phyloP scores from a whole-genome alignment of 1,284 basidiomycete species.

The Anthracocystis panici-leucophaei region DNA sequence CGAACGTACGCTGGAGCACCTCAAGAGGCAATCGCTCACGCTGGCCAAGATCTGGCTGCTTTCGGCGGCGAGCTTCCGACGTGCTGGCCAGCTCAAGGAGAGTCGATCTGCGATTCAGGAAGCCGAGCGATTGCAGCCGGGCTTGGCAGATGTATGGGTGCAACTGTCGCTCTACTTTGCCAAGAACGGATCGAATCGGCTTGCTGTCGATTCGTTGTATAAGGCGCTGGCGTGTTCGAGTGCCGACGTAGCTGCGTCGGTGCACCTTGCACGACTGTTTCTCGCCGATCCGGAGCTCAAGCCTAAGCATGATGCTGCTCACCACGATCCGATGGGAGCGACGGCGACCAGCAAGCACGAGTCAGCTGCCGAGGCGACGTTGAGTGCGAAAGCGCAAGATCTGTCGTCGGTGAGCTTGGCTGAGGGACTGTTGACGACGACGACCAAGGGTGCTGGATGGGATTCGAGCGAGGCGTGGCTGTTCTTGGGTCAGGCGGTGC shows the following conservation, averaged over 20 bases:
- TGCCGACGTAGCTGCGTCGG: conserved; percentile 58
- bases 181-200: conserved; percentile 22
- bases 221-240: conserved; percentile 65
- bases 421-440: conserved; percentile 60
- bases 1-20: conserved; percentile 33
- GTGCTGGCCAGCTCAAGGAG: conserved; percentile 88
- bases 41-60: conserved; percentile 92
- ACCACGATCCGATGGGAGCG: not conserved
- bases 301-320: conserved; percentile 26
- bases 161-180: conserved; percentile 73
- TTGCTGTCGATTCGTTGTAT: conserved; percentile 66
- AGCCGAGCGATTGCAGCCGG: conserved; percentile 88
- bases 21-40: conserved; percentile 45
- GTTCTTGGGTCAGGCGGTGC: conserved; percentile 57
- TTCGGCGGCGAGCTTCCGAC: conserved; percentile 91
- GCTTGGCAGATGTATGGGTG: conserved; percentile 91
- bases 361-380: conserved; percentile 44
- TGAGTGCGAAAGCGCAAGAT: conserved; percentile 44
- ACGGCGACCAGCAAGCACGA: conserved; percentile 15
- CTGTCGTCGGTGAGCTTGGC: conserved; percentile 61
- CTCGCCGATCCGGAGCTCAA: conserved; percentile 50
- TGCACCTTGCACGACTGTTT: conserved; percentile 65
- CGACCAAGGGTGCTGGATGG: conserved; percentile 58
- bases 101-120: conserved; percentile 91
- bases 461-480: conserved; percentile 66